Evolutionary conservation across 2,329 filamentous ascomycete species (phyloP).

Genomic region (Colletotrichum eleusines): DNA sequence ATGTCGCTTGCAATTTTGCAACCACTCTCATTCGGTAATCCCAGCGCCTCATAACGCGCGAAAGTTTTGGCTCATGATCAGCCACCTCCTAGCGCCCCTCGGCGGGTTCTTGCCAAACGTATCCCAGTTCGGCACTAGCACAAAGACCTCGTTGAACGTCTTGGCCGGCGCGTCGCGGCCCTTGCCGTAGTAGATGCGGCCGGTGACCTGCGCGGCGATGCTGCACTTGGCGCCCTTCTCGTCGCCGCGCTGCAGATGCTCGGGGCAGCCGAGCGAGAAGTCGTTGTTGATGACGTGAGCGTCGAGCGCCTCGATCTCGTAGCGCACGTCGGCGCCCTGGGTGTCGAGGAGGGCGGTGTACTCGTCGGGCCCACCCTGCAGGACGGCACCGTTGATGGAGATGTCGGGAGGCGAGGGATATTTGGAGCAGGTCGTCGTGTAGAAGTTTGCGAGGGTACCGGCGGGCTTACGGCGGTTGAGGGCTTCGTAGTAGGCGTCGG

Average conservation of each 20-base stretch:
- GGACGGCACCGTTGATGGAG: slow-evolving; percentile 80
- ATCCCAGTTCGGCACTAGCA: slow-evolving; percentile 83
- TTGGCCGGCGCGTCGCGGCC: slow-evolving; percentile 72
- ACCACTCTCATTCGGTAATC: background rate
- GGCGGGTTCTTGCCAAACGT: slow-evolving; percentile 64
- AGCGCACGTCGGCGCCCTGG: slow-evolving; percentile 69
- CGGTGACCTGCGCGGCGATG: slow-evolving; percentile 79
- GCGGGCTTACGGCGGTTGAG: slow-evolving; percentile 77
- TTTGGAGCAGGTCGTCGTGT: slow-evolving; percentile 69
- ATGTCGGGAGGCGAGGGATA: slow-evolving; percentile 74
- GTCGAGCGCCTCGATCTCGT: slow-evolving; percentile 82
- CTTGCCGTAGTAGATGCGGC: slow-evolving; percentile 76
- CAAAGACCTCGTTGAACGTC: slow-evolving; percentile 83
- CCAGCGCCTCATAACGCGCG: slow-evolving; percentile 60
- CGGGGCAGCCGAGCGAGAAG: slow-evolving; percentile 69
- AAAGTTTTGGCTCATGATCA: slow-evolving; percentile 81
- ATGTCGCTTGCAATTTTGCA: background rate
- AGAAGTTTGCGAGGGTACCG: slow-evolving; percentile 74
- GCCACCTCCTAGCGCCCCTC: slow-evolving; percentile 68
- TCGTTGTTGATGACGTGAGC: slow-evolving; percentile 81
- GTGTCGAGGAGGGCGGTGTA: slow-evolving; percentile 77
- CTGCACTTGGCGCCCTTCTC: slow-evolving; percentile 71
- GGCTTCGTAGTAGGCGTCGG: slow-evolving; percentile 81
- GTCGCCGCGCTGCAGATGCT: slow-evolving; percentile 55
- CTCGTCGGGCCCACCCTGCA: slow-evolving; percentile 68